Evolutionary conservation across 257 asterid genomes (phyloP).

Genomic region (Nemophila menziesii): DNA sequence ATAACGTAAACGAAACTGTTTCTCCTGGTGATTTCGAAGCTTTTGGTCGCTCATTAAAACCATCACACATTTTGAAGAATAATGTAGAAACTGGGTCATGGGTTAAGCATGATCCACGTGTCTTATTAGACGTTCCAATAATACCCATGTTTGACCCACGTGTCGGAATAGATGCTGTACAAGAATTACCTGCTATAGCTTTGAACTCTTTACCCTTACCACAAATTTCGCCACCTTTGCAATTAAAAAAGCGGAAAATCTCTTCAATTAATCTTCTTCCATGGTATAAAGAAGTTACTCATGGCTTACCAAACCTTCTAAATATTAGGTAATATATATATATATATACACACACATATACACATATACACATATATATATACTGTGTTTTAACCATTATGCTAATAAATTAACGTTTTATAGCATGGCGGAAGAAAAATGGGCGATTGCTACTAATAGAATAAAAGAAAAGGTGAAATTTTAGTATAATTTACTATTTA

Average conservation of each 20-base stretch:
- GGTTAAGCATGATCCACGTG: conserved; percentile 36
- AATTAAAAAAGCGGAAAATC: conserved; percentile 47
- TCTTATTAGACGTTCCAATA: conserved; percentile 33
- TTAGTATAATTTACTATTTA: not conserved
- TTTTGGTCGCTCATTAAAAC: conserved; percentile 19
- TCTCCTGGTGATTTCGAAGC: conserved; percentile 18
- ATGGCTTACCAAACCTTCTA: conserved; percentile 21
- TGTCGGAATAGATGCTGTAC: conserved; percentile 14
- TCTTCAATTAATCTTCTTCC: conserved; percentile 31
- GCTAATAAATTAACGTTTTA: not conserved
- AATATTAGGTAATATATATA: conserved; percentile 54
- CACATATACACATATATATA: no score
- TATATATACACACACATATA: no score
- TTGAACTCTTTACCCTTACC: conserved; percentile 20
- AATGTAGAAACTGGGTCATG: conserved; percentile 35
- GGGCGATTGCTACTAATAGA: conserved; percentile 48
- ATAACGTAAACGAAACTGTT: conserved; percentile 5
- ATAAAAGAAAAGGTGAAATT: conserved; percentile 43
- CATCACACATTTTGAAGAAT: conserved; percentile 13
- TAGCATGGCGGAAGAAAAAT: conserved; percentile 37
- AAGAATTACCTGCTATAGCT: conserved; percentile 18
- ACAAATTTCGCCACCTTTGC: conserved; percentile 22
- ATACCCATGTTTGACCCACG: conserved; percentile 17
- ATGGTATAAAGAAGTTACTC: conserved; percentile 60
- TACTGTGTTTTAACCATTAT: no score